Evolutionary conservation across 2,329 filamentous ascomycete species (phyloP).

Genomic region (Epichloe typhina): DNA sequence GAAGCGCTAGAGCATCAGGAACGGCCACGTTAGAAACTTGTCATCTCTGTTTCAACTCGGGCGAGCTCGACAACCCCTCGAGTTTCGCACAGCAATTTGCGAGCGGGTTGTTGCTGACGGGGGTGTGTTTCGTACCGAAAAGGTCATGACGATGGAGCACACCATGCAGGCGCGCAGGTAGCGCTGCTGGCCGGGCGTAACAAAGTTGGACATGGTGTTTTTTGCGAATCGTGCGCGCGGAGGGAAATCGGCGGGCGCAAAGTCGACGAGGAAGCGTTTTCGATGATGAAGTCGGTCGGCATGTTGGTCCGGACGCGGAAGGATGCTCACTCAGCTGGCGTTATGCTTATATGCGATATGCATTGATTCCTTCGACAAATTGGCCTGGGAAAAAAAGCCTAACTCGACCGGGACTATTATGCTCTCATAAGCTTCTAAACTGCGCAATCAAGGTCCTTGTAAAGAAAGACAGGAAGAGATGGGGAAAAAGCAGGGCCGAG

Average conservation of each 20-base stretch:
- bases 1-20: conserved; percentile 51
- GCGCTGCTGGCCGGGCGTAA: conserved; percentile 63
- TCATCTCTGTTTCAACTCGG: too few relatives aligned
- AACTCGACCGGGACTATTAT: too few relatives aligned
- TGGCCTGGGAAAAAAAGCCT: neutral
- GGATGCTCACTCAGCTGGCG: neutral
- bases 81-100: neutral
- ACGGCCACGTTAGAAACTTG: neutral
- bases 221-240: neutral
- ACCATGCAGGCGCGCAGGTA: conserved; percentile 96
- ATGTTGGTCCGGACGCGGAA: too few relatives aligned
- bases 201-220: conserved; percentile 38
- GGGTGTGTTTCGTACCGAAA: conserved; percentile 39
- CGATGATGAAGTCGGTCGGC: too few relatives aligned
- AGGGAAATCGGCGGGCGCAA: neutral
- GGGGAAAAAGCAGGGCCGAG: neutral
- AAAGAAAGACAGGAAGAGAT: neutral
- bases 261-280: too few relatives aligned
- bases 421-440: too few relatives aligned
- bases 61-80: neutral
- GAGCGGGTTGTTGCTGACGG: neutral
- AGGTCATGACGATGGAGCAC: conserved; percentile 85
- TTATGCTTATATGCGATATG: conserved; percentile 7
- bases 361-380: neutral
- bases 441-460: too few relatives aligned